Percentiles rank a stretch among this genome's conserved stretches.
Evolutionary conservation across 306 rosid species (phyloP).

Genomic region (Erythrophleum fordii): DNA sequence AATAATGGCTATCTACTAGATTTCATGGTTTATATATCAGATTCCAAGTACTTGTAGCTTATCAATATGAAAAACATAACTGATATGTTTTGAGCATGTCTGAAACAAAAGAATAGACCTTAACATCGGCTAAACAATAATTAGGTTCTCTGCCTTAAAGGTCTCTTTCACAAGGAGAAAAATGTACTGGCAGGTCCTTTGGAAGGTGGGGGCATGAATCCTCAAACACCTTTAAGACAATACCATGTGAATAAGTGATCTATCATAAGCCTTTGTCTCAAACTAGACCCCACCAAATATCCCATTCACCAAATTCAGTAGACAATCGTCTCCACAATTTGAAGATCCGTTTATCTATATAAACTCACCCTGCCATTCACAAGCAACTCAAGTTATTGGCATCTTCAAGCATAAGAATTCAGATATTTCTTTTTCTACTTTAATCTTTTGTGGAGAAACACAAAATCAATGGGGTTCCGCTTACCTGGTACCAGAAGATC

Average conservation of each 20-base stretch:
- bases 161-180: constrained; percentile 10
- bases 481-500: constrained; percentile 15
- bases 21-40: constrained; percentile 8
- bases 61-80: not conserved
- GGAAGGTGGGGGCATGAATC: not conserved
- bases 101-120: no score
- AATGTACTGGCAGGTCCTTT: not conserved
- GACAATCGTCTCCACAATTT: not conserved
- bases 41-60: not conserved
- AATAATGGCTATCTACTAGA: not conserved
- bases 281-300: not conserved
- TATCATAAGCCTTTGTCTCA: constrained; percentile 2
- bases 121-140: not conserved
- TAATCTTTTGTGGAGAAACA: not conserved
- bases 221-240: not conserved
- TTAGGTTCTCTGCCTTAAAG: constrained; percentile 17
- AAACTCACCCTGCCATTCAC: not conserved
- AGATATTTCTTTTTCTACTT: constrained; percentile 14
- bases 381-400: not conserved
- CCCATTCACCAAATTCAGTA: not conserved
- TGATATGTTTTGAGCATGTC: no score
- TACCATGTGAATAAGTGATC: constrained; percentile 29
- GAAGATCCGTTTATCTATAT: not conserved
- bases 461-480: constrained; percentile 41
- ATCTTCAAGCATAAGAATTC: constrained; percentile 1